A percentile compares a stretch with the other conserved stretches of the same genome.
These are phyloP conservation scores for Boletus eberwhitei DNA, from an alignment of 768 basidiomycete species.

Conservation along the genomic window DNA sequence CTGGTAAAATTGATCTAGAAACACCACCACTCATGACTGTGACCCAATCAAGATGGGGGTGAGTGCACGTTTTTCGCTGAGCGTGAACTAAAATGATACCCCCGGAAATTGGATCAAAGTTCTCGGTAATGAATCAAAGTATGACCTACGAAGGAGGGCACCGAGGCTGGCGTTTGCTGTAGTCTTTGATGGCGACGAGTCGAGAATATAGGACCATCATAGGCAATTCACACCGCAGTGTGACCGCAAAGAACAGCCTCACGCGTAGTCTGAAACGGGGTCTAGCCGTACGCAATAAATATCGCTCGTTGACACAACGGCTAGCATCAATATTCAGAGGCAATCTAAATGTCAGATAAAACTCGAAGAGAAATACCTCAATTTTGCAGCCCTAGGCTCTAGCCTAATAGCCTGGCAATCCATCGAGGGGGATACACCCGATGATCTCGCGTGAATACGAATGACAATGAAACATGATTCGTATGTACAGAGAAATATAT, in stretches of 20 bases:
- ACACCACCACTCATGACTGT: not conserved
- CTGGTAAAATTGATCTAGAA: conserved; percentile 6
- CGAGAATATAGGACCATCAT: not conserved
- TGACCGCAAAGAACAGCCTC: not conserved
- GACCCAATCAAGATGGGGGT: too few relatives aligned
- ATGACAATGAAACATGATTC: not conserved
- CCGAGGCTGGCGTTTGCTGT: not conserved
- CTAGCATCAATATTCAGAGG: too few relatives aligned
- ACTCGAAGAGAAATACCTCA: too few relatives aligned
- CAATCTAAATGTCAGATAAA: too few relatives aligned
- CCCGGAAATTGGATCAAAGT: not conserved
- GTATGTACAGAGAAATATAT: not conserved
- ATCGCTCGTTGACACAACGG: too few relatives aligned
- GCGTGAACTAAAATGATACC: not conserved
- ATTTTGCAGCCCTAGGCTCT: not conserved
- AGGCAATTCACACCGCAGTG: not conserved
- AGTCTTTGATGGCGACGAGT: not conserved
- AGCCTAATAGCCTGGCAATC: not conserved
- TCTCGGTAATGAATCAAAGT: too few relatives aligned
- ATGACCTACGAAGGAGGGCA: not conserved
- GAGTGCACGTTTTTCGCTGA: not conserved
- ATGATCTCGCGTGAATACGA: not conserved
- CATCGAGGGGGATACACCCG: not conserved
- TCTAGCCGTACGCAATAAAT: too few relatives aligned
- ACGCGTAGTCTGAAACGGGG: too few relatives aligned